Percentiles rank a stretch among this genome's conserved stretches.
These are phyloP conservation scores for Pleurotus sapidus DNA, from an alignment of 768 basidiomycete genomes.

Conservation along the genomic window DNA sequence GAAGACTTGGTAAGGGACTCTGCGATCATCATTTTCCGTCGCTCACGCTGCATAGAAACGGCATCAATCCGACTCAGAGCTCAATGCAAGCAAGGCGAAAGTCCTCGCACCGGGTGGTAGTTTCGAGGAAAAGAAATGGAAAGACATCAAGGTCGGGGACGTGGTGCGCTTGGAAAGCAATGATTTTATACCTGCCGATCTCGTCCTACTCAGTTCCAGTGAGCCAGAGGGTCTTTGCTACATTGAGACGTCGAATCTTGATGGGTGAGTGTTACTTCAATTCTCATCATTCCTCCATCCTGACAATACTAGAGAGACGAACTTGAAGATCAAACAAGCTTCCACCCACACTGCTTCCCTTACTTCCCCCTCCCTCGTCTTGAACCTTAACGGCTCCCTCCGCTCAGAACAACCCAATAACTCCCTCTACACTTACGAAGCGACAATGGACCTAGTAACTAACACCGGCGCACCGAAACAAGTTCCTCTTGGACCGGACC, in stretches of 20 bases:
- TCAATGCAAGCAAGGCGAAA: slow-evolving; percentile 81
- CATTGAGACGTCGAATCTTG: slow-evolving; percentile 96
- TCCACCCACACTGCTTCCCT: slow-evolving; percentile 76
- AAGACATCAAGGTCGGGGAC: slow-evolving; percentile 87
- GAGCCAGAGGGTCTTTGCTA: slow-evolving; percentile 98
- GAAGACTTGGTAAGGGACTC: slow-evolving; percentile 78
- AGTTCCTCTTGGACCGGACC: slow-evolving; percentile 91
- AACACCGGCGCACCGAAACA: slow-evolving; percentile 64
- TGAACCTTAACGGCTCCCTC: slow-evolving; percentile 74
- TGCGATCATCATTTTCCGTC: not conserved
- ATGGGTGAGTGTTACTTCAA: slow-evolving; percentile 60
- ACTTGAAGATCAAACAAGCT: slow-evolving; percentile 98
- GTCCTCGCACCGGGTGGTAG: slow-evolving; percentile 61
- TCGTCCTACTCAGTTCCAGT: slow-evolving; percentile 81
- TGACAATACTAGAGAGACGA: slow-evolving; percentile 72
- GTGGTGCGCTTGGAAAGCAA: slow-evolving; percentile 87
- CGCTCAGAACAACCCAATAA: slow-evolving; percentile 98
- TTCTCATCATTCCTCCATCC: not conserved
- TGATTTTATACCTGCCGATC: slow-evolving; percentile 95
- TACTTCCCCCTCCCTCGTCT: slow-evolving; percentile 74
- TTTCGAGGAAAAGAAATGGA: slow-evolving; percentile 82
- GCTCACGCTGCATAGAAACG: slow-evolving; percentile 66
- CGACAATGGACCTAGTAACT: slow-evolving; percentile 64
- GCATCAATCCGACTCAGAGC: slow-evolving; percentile 89
- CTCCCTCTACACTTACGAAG: slow-evolving; percentile 94